Conservation (phyloP, 805 yeast genomes). For the Suhomyces sp. region DNA sequence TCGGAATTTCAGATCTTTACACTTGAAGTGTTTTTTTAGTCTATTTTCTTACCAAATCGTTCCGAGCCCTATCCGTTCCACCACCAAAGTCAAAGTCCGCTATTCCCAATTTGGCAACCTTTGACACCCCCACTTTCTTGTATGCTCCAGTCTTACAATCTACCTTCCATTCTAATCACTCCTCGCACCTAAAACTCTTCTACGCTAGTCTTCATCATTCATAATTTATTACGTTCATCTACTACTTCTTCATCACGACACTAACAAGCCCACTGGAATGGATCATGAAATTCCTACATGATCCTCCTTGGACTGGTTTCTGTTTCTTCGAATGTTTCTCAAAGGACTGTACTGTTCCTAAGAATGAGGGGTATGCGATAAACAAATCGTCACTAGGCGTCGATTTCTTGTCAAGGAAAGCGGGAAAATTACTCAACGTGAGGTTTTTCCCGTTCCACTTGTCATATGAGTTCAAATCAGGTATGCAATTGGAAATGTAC, state of each 20-base stretch:
- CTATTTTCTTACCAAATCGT: too few relatives aligned
- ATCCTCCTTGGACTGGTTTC: conserved; percentile 1
- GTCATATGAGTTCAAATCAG: conserved; percentile 38
- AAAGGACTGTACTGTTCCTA: conserved; percentile 2
- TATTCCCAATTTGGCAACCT: too few relatives aligned
- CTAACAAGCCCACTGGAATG: conserved; percentile 32
- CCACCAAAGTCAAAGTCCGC: too few relatives aligned
- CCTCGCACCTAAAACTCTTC: too few relatives aligned
- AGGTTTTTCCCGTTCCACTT: conserved; percentile 27
- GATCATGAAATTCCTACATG: conserved; percentile 25
- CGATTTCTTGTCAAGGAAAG: conserved; percentile 5
- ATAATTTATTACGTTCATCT: conserved; percentile 1
- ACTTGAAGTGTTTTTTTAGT: too few relatives aligned
- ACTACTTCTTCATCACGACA: conserved; percentile 8
- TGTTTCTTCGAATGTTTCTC: conserved; percentile 5
- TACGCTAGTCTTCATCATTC: too few relatives aligned
- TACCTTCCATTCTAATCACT: too few relatives aligned
- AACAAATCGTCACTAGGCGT: conserved; percentile 6
- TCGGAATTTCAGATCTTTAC: too few relatives aligned
- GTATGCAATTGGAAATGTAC: conserved; percentile 39
- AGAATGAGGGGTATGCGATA: conserved; percentile 6
- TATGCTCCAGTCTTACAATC: too few relatives aligned
- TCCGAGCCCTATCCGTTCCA: too few relatives aligned
- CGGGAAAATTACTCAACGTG: conserved; percentile 10
- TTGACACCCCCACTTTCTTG: too few relatives aligned